These are phyloP conservation scores for Diaporthe eres DNA, from an alignment of 2,329 filamentous ascomycete species.

Conservation along the genomic window DNA sequence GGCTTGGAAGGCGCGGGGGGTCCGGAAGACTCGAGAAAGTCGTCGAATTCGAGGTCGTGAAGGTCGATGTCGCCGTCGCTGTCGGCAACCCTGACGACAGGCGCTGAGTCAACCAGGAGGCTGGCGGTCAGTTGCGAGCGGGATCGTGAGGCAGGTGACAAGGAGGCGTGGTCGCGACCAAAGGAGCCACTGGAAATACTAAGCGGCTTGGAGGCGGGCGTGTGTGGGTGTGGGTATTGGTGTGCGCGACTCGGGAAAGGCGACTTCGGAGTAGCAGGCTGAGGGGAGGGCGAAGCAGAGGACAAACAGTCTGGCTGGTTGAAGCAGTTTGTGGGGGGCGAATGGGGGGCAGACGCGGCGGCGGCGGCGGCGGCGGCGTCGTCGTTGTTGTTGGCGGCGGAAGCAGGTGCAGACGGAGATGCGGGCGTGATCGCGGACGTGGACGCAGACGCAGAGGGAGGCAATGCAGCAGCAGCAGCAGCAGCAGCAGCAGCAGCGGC, in stretches of 20 bases:
- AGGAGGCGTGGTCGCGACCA: conserved; percentile 43
- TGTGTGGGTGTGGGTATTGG: conserved; percentile 40
- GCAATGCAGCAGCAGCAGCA: conserved; percentile 17
- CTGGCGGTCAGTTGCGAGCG: conserved; percentile 45
- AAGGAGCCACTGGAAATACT: conserved; percentile 46
- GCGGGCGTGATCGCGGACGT: neutral
- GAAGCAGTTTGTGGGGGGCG: conserved; percentile 48
- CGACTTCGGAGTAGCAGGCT: conserved; percentile 60
- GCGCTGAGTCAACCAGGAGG: conserved; percentile 45
- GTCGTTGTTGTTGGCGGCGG: conserved; percentile 35
- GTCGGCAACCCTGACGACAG: conserved; percentile 40
- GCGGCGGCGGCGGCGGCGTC: conserved; percentile 43
- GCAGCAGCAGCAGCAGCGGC: conserved; percentile 1
- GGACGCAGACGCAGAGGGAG: neutral
- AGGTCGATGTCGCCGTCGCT: conserved; percentile 47
- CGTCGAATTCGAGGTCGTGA: conserved; percentile 48
- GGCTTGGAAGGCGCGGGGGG: conserved; percentile 8
- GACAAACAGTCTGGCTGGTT: conserved; percentile 53
- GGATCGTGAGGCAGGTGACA: conserved; percentile 45
- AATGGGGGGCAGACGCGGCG: conserved; percentile 43
- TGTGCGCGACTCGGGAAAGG: conserved; percentile 45
- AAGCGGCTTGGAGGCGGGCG: conserved; percentile 45
- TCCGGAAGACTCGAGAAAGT: conserved; percentile 45
- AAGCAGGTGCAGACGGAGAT: conserved; percentile 48
- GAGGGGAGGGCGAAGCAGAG: conserved; percentile 58